Base-by-base conservation (phyloP, 1,284 basidiomycete species). In the Fomitiporia mediterranea region DNA sequence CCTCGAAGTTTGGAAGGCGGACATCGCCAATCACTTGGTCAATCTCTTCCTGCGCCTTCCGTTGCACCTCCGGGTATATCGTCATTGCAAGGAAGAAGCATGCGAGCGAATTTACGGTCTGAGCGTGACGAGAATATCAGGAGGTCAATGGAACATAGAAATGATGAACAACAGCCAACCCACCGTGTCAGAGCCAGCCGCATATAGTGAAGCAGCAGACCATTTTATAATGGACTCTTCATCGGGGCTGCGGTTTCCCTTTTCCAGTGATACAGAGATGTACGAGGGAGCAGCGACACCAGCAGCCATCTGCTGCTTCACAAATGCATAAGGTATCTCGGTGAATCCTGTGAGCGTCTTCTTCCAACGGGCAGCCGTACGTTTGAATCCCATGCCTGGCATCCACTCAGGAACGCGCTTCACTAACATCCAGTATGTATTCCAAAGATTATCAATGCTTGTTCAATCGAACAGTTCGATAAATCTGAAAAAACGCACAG, bases 391-490 rank as follows among this genome's bases (percentile, higher is more conserved):
- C 23, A 69, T 67, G 0, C 79, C 79, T 35, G 79, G 79, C 4
- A 79, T 55, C 79, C 78, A 80, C 56, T 74, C 71, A 0, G 80
- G 79, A 5, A 81, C 58, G 43, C 70, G 59, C 44, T 65, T 68
- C 49, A 82, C 72, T 74, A 27, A 3, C n/a, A n/a, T n/a, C n/a
- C n/a, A 25, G n/a, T 21, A 17, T 13, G 21, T 34, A n/a, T n/a
- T n/a, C n/a, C n/a, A n/a, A n/a, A n/a, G n/a, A n/a, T n/a, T n/a
- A n/a, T n/a, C n/a, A n/a, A n/a, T n/a, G n/a, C n/a, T n/a, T n/a
- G n/a, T n/a, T n/a, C n/a, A n/a, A n/a, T n/a, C n/a, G n/a, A n/a
- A n/a, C n/a, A n/a, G n/a, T n/a, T n/a, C n/a, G n/a, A n/a, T n/a
- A n/a, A n/a, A n/a, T n/a, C n/a, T n/a, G n/a, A n/a, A n/a, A n/a